These are phyloP conservation scores for Leptographium lundbergii DNA, from an alignment of 2,329 filamentous ascomycete species.

Conservation along the genomic window DNA sequence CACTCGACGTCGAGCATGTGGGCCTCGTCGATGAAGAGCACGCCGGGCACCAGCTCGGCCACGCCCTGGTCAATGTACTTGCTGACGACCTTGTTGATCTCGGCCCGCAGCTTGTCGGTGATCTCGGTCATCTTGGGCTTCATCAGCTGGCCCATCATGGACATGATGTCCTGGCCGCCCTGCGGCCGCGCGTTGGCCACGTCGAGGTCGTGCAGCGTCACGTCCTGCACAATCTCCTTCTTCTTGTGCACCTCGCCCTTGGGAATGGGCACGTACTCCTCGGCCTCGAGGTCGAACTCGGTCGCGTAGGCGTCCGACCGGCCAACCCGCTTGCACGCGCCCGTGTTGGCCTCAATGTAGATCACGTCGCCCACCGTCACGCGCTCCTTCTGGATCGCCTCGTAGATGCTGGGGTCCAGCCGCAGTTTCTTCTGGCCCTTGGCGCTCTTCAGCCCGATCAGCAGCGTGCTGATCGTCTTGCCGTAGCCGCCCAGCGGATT, in stretches of 20 bases:
- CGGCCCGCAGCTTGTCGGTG: slow-evolving; percentile 85
- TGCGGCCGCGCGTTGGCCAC: slow-evolving; percentile 91
- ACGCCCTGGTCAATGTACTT: slow-evolving; percentile 98
- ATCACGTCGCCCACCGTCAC: slow-evolving; percentile 95
- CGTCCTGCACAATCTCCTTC: slow-evolving; percentile 98
- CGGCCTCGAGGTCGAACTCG: slow-evolving; percentile 95
- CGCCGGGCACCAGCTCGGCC: slow-evolving; percentile 92
- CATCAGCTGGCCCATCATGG: slow-evolving; percentile 99
- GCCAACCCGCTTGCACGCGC: slow-evolving; percentile 92
- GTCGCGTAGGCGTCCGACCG: slow-evolving; percentile 94
- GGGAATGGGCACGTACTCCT: slow-evolving; percentile 97
- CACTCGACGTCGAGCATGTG: slow-evolving; percentile 99
- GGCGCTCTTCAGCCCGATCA: slow-evolving; percentile 89
- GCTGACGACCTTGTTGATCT: slow-evolving; percentile 99
- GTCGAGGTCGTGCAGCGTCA: slow-evolving; percentile 92
- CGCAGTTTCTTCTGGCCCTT: slow-evolving; percentile 97
- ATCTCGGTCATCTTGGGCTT: slow-evolving; percentile 99
- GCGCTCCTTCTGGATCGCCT: slow-evolving; percentile 96
- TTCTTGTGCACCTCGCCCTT: slow-evolving; percentile 99
- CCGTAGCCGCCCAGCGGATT: slow-evolving; percentile 95
- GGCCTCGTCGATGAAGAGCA: slow-evolving; percentile 98
- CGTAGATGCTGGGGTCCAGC: slow-evolving; percentile 95
- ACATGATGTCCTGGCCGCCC: slow-evolving; percentile 98
- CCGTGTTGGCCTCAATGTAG: slow-evolving; percentile 98
- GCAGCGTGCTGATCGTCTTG: slow-evolving; percentile 88